Evolutionary conservation across 805 yeast species (phyloP).

Genomic region (Wickerhamiella siamensis): DNA sequence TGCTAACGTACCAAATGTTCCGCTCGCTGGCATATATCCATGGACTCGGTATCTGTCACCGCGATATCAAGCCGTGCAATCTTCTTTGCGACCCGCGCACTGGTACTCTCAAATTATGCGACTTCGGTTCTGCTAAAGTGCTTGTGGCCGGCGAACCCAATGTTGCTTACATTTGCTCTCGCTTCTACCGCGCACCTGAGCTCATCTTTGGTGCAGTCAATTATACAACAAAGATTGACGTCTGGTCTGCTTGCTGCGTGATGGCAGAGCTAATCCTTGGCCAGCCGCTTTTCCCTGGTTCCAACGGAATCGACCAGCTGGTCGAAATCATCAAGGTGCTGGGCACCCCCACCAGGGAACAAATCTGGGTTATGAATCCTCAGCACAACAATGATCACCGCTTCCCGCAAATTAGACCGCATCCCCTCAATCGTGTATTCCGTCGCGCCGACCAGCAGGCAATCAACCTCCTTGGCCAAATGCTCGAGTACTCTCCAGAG

Average conservation of each 20-base stretch:
- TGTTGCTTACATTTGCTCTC: constrained; percentile 89
- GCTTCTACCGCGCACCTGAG: constrained; percentile 96
- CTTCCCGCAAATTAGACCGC: constrained; percentile 52
- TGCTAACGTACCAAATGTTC: constrained; percentile 72
- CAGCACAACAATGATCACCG: constrained; percentile 86
- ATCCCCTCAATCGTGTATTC: constrained; percentile 48
- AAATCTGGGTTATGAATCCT: constrained; percentile 88
- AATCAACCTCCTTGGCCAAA: constrained; percentile 63
- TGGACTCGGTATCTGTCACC: constrained; percentile 61
- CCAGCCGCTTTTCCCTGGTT: constrained; percentile 96
- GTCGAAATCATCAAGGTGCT: constrained; percentile 91
- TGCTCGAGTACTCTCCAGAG: constrained; percentile 84
- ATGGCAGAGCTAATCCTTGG: constrained; percentile 94
- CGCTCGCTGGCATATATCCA: constrained; percentile 68
- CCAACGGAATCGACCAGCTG: constrained; percentile 90
- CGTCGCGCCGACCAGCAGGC: constrained; percentile 75
- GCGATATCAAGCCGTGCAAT: constrained; percentile 87
- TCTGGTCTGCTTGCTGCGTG: constrained; percentile 97
- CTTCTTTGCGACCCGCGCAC: constrained; percentile 71
- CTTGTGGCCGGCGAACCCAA: constrained; percentile 84
- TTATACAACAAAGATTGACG: constrained; percentile 90
- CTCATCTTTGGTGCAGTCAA: constrained; percentile 93
- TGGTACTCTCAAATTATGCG: constrained; percentile 82
- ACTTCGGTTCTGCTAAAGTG: constrained; percentile 90
- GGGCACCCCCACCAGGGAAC: constrained; percentile 90